Evolutionary conservation across 257 asterid genomes (phyloP), one percentile per base, ranked within the genome.

Genomic region (Petunia axillaris): DNA sequence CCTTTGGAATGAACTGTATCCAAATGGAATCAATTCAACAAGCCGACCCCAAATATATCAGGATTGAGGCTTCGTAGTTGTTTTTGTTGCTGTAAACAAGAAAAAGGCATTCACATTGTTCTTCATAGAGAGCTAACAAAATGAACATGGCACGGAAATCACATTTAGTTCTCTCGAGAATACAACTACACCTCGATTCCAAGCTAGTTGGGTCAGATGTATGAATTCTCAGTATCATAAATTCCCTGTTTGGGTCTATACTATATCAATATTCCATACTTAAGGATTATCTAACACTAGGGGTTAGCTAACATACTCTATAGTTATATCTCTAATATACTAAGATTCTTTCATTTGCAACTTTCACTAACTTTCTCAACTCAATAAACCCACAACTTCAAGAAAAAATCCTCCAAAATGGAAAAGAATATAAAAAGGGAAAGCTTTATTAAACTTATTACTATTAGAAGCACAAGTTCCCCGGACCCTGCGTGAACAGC

Each of bases 31-130:
- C n/a, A 68, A 68, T 44, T 68, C 76, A 48, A 16, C 2, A n/a
- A n/a, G 57, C 57, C 3, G 11, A 44, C 35, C 58, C 76, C 25
- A 52, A 9, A 6, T 60, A 35, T 39, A 13, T 62, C 25, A 41
- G 50, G 1, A 73, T 66, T 4, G 67, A 64, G 58, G 75, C 16
- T 78, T 40, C 65, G 77, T 52, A 52, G 57, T 10, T 52, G 25
- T 25, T 25, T 25, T 25, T 25, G 25, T 25, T 25, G 25, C 25
- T 25, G n/a, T 14, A 66, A 66, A 68, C 16, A 44, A 44, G 41
- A 68, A 68, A 60, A 62, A 8, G 41, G 15, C 40, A 62, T 62
- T 62, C 66, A 8, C 15, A 62, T 25, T 35, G 11, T 62, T 62
- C 66, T 62, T 62, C 41, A 62, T 10, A 62, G 43, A 62, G 8